phyloP scores from a whole-genome alignment of 495 filamentous ascomycete genomes.

The Penicillium antarcticum region DNA sequence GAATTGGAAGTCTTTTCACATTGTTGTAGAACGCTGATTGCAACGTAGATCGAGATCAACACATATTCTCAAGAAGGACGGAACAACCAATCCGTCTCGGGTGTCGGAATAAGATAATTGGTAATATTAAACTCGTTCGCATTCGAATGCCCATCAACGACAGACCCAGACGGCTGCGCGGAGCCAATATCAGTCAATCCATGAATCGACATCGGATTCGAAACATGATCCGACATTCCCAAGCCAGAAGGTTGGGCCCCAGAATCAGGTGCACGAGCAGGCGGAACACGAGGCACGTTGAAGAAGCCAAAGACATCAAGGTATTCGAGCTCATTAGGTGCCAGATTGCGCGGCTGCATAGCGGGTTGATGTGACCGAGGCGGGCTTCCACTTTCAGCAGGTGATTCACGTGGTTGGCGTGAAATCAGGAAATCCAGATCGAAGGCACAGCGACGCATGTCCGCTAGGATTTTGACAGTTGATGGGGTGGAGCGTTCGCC shows the following conservation, averaged over 20 bases:
- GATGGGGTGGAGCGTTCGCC: slow-evolving; percentile 74
- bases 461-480: slow-evolving; percentile 79
- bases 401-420: slow-evolving; percentile 63
- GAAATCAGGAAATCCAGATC: slow-evolving; percentile 86
- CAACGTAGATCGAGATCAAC: too few relatives aligned
- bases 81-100: slow-evolving; percentile 48
- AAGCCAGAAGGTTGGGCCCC: slow-evolving; percentile 10
- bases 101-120: slow-evolving; percentile 46
- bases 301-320: slow-evolving; percentile 94
- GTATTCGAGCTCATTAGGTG: slow-evolving; percentile 79
- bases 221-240: slow-evolving; percentile 30
- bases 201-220: slow-evolving; percentile 43
- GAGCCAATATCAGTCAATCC: slow-evolving; percentile 28
- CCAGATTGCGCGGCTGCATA: slow-evolving; percentile 54
- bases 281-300: slow-evolving; percentile 74
- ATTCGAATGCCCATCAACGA: slow-evolving; percentile 26
- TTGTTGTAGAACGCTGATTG: too few relatives aligned
- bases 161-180: slow-evolving; percentile 9
- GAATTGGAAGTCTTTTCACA: too few relatives aligned
- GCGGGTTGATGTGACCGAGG: slow-evolving; percentile 20
- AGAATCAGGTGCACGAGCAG: slow-evolving; percentile 28
- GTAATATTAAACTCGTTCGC: slow-evolving; percentile 48
- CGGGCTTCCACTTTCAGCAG: slow-evolving; percentile 27
- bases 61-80: slow-evolving; percentile 23
- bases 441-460: slow-evolving; percentile 82